Base-by-base conservation (phyloP, 2,329 filamentous ascomycete genomes). In the Samsoniella hepiali region DNA sequence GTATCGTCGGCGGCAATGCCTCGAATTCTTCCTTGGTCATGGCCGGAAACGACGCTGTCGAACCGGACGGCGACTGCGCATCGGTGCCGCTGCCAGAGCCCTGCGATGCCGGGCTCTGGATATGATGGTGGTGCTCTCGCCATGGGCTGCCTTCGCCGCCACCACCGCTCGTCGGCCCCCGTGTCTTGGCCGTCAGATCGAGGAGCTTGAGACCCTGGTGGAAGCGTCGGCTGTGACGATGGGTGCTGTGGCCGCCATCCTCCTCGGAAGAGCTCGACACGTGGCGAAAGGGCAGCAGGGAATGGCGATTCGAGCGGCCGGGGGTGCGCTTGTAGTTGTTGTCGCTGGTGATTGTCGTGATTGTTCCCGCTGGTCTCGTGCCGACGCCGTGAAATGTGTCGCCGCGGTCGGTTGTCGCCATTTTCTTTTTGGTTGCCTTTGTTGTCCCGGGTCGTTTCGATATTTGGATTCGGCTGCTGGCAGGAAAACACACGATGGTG, bases 1-100 rank as follows among this genome's bases (percentile, higher is more conserved):
- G 66, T 60, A 68, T 67, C 5, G 67, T 67, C 9, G 59, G 57
- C 10, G 67, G 67, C 9, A 68, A 50, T 29, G 64, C 61, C 22
- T 63, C 59, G 22, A 66, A 68, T 34, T 67, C 66, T 36, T 65
- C 63, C n/a, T 53, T 65, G 27, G 56, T 65, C 61, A 65, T 61
- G 51, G 58, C 42, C 17, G 57, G 44, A 42, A 36, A 54, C 38
- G 63, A 61, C 22, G 51, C 42, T 11, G 45, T 57, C 36, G 44
- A 45, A 15, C 40, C 44, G 5, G 59, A 49, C 42, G 42, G 50
- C 51, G 42, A 51, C 10, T 44, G 36, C 40, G 22, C 50, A 49
- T 61, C 63, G 34, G 42, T 55, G 44, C 57, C 57, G 51, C 59
- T 62, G 51, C 59, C 59, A 11, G 59, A 62, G n/a, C 59, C 59